A percentile compares a stretch with the other conserved stretches of the same genome.
Evolutionary conservation across 768 basidiomycete species (phyloP).

Genomic region (Suillus lakei): DNA sequence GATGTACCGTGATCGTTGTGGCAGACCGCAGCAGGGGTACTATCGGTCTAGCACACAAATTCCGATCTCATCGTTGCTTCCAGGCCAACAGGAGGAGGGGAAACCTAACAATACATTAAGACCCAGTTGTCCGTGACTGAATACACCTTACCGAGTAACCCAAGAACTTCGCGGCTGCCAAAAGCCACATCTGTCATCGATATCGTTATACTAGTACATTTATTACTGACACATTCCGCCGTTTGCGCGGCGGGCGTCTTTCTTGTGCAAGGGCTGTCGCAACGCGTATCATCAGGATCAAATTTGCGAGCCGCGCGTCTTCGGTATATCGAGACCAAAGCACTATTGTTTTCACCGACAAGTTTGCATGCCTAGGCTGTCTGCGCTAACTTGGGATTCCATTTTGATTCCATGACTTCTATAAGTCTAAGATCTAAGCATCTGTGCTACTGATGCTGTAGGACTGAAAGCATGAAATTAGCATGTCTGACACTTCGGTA

Average conservation of each 20-base stretch:
- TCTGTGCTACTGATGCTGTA: not conserved
- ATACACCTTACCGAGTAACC: not conserved
- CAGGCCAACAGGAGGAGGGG: not conserved
- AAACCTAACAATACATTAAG: not conserved
- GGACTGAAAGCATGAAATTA: not conserved
- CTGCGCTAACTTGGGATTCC: not conserved
- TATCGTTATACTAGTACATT: not conserved
- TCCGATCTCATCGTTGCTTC: not conserved
- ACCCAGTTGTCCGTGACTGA: not conserved
- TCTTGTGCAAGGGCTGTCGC: not conserved
- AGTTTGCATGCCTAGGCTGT: not conserved
- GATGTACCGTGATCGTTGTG: not conserved
- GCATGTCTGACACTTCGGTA: not conserved
- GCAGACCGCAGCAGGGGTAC: not conserved
- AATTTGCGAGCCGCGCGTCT: not conserved
- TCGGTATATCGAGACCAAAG: not conserved
- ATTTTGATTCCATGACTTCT: not conserved
- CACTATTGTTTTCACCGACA: not conserved
- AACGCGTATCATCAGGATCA: not conserved
- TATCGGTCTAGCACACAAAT: not conserved
- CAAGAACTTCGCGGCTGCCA: not conserved
- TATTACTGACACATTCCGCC: not conserved
- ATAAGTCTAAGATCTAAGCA: not conserved
- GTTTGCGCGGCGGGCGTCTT: not conserved
- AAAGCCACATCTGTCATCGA: not conserved